Conservation (phyloP, 1,284 basidiomycete genomes). For the Inonotus hispidus region DNA sequence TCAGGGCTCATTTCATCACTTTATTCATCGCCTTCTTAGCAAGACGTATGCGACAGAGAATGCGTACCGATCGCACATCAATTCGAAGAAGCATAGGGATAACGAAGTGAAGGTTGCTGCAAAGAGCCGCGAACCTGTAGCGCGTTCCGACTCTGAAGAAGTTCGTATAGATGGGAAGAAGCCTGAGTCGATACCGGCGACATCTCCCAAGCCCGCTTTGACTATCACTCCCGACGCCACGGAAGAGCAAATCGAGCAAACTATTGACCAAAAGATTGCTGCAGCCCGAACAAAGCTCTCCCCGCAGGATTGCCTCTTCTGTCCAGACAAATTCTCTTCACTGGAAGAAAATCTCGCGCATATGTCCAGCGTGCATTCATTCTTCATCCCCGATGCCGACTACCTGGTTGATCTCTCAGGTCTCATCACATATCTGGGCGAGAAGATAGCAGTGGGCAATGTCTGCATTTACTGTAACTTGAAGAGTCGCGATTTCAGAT, state of each 20-base stretch:
- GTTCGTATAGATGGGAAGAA: not conserved
- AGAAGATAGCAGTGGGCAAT: conserved; percentile 92
- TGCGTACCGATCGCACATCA: conserved; percentile 83
- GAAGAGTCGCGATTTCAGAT: conserved; percentile 72
- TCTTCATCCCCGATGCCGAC: conserved; percentile 94
- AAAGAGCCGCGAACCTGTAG: conserved; percentile 22
- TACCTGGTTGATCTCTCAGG: conserved; percentile 84
- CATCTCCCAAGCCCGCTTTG: conserved; percentile 22
- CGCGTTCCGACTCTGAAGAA: conserved; percentile 17
- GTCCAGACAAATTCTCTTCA: conserved; percentile 47
- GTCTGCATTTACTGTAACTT: conserved; percentile 90
- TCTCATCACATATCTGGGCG: conserved; percentile 82
- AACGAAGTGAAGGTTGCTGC: conserved; percentile 53
- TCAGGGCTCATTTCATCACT: conserved; percentile 6
- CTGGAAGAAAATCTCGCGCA: conserved; percentile 75
- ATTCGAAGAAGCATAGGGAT: conserved; percentile 90
- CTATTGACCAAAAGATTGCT: conserved; percentile 74
- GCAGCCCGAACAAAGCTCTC: conserved; percentile 64
- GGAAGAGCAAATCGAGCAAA: conserved; percentile 49
- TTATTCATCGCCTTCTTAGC: conserved; percentile 36
- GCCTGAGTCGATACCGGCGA: not conserved
- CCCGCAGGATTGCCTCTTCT: conserved; percentile 83
- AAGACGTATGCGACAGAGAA: conserved; percentile 90
- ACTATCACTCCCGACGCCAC: conserved; percentile 38
- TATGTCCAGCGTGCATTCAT: conserved; percentile 87